Percentiles rank a stretch among this genome's conserved stretches.
Conservation (phyloP, 2,329 filamentous ascomycete genomes). For the Tolypocladium album region DNA sequence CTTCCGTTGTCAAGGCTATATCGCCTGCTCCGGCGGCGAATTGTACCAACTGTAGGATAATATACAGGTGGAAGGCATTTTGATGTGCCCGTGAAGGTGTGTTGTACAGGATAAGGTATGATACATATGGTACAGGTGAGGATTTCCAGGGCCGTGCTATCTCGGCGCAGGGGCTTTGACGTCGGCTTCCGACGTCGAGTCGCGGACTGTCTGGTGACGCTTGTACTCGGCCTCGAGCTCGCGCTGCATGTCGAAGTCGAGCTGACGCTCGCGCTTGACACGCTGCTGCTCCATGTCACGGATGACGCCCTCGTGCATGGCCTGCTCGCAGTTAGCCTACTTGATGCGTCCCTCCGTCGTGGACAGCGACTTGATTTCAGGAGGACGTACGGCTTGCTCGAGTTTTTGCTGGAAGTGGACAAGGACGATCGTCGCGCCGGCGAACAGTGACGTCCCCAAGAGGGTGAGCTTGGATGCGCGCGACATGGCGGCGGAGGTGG, state of each 20-base stretch:
- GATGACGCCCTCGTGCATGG: slow-evolving; percentile 91
- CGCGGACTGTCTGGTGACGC: slow-evolving; percentile 70
- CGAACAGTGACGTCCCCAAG: slow-evolving; percentile 63
- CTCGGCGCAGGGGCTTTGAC: slow-evolving; percentile 7
- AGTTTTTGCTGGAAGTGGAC: slow-evolving; percentile 83
- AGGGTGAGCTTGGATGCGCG: slow-evolving; percentile 81
- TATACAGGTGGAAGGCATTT: slow-evolving; percentile 3
- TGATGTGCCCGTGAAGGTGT: neutral
- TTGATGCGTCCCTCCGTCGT: neutral
- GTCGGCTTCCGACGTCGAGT: slow-evolving; percentile 17
- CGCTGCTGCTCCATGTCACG: slow-evolving; percentile 92
- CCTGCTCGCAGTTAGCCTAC: slow-evolving; percentile 36
- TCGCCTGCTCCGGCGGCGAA: slow-evolving; percentile 1
- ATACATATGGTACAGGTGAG: neutral
- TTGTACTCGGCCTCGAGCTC: slow-evolving; percentile 81
- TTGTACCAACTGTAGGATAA: slow-evolving; percentile 11
- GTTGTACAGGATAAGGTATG: slow-evolving; percentile 1
- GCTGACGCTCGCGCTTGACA: slow-evolving; percentile 78
- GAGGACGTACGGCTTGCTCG: slow-evolving; percentile 62
- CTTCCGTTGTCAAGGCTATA: neutral
- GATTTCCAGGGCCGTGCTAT: slow-evolving; percentile 6
- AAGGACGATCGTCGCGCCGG: slow-evolving; percentile 65
- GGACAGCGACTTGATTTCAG: neutral
- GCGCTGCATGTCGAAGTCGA: slow-evolving; percentile 89
- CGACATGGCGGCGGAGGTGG: slow-evolving; percentile 53